Conservation (phyloP, 306 rosid genomes). For the Begonia peltatifolia region DNA sequence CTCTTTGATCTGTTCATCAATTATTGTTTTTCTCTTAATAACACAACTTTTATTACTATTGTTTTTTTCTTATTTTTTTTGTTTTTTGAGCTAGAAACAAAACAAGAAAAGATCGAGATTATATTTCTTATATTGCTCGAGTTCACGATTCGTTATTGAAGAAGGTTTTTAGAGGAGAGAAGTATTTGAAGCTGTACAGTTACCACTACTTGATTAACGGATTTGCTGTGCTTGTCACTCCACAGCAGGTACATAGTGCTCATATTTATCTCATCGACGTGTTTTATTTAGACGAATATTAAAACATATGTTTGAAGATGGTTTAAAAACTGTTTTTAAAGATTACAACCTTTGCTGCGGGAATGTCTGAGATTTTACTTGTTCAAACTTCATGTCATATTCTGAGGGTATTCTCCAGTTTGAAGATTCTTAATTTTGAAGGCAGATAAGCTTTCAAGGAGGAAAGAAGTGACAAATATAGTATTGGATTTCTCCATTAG, state of each 20-base stretch:
- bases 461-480: conserved; percentile 77
- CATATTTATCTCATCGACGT: not conserved
- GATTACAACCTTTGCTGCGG: no score
- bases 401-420: no score
- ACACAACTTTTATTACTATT: no score
- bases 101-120: conserved; percentile 38
- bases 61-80: conserved; percentile 7
- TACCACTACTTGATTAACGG: conserved; percentile 92
- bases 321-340: no score
- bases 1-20: no score
- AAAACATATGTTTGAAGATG: no score
- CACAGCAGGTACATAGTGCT: conserved; percentile 50
- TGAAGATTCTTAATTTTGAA: conserved; percentile 15
- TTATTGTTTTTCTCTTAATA: no score
- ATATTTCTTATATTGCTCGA: conserved; percentile 47
- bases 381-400: no score
- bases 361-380: no score
- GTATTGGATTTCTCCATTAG: conserved; percentile 78
- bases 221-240: conserved; percentile 73
- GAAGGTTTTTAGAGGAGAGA: conserved; percentile 71
- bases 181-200: conserved; percentile 88
- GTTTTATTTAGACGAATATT: no score
- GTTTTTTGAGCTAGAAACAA: conserved; percentile 16
- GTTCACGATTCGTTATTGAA: conserved; percentile 82
- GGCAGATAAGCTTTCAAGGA: conserved; percentile 72